Evolutionary conservation across 2,329 filamentous ascomycete genomes (phyloP).

Genomic region (Parafenestella ontariensis): DNA sequence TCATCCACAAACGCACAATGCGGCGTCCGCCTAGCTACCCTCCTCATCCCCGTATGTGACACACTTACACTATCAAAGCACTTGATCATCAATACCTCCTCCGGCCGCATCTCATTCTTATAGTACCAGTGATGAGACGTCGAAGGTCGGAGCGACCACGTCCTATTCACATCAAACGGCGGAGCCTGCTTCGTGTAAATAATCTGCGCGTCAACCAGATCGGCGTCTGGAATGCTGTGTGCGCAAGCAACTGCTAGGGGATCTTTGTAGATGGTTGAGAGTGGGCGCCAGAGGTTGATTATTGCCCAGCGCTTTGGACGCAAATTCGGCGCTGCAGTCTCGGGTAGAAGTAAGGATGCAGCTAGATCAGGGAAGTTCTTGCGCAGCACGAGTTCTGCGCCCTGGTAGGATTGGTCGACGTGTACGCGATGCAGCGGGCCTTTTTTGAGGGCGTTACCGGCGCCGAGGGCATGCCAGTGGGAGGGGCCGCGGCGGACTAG

Average conservation of each 20-base stretch:
- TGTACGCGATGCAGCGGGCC: slow-evolving; percentile 59
- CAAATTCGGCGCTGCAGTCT: too few relatives aligned
- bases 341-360: slow-evolving; percentile 5
- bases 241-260: slow-evolving; percentile 36
- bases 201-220: slow-evolving; percentile 7
- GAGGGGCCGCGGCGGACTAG: slow-evolving; percentile 44
- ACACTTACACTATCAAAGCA: slow-evolving; percentile 22
- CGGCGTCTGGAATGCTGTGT: slow-evolving; percentile 19
- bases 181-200: slow-evolving; percentile 8
- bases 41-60: background rate
- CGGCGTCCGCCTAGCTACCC: slow-evolving; percentile 26
- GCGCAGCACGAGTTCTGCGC: slow-evolving; percentile 30
- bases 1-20: slow-evolving; percentile 33
- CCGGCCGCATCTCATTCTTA: slow-evolving; percentile 28
- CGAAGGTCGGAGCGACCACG: background rate
- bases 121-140: slow-evolving; percentile 31
- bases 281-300: slow-evolving; percentile 41
- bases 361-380: slow-evolving; percentile 28
- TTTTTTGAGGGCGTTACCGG: slow-evolving; percentile 40
- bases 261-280: slow-evolving; percentile 28
- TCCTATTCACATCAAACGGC: slow-evolving; percentile 13
- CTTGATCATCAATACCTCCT: slow-evolving; percentile 36
- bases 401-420: slow-evolving; percentile 58
- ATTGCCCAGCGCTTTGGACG: slow-evolving; percentile 29
- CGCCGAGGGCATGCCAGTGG: slow-evolving; percentile 13